These are phyloP conservation scores for Holtermanniella nyarrowii DNA, from an alignment of 768 basidiomycete species.

Conservation along the genomic window DNA sequence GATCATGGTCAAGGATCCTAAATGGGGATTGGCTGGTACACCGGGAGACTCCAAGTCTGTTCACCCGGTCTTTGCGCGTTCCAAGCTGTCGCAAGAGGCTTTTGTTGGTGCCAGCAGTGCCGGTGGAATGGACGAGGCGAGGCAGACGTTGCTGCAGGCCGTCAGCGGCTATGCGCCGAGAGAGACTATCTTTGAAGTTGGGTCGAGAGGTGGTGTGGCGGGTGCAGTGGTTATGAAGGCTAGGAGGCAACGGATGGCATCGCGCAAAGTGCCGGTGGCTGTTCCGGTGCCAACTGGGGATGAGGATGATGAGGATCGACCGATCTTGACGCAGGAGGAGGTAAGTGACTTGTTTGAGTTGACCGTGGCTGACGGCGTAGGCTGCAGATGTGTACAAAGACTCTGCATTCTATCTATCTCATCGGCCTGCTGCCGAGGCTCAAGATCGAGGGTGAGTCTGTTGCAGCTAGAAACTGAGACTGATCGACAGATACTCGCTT, in stretches of 20 bases:
- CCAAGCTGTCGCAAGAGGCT: too few relatives aligned
- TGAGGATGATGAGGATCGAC: too few relatives aligned
- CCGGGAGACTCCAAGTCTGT: conserved; percentile 49
- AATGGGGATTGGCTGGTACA: conserved; percentile 57
- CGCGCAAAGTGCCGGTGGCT: too few relatives aligned
- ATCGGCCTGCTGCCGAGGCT: not conserved
- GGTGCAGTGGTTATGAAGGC: conserved; percentile 77
- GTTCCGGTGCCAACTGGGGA: too few relatives aligned
- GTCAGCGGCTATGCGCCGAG: conserved; percentile 72
- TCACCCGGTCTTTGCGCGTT: conserved; percentile 63
- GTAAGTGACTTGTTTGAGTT: too few relatives aligned
- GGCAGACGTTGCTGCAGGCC: conserved; percentile 48
- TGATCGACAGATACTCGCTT: conserved; percentile 62
- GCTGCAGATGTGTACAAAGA: too few relatives aligned
- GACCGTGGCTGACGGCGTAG: too few relatives aligned
- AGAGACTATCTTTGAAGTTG: conserved; percentile 87
- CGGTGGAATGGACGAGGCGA: conserved; percentile 48
- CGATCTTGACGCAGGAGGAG: too few relatives aligned
- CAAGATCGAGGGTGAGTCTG: not conserved
- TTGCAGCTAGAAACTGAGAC: not conserved
- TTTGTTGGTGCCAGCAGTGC: too few relatives aligned
- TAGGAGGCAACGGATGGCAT: conserved; percentile 59
- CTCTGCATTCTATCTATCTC: not conserved
- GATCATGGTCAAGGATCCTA: conserved; percentile 61
- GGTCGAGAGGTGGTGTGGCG: conserved; percentile 54